Evolutionary conservation across 2,329 filamentous ascomycete species (phyloP), one percentile per base, ranked within the genome.

Genomic region (Alternaria triticimaculans): DNA sequence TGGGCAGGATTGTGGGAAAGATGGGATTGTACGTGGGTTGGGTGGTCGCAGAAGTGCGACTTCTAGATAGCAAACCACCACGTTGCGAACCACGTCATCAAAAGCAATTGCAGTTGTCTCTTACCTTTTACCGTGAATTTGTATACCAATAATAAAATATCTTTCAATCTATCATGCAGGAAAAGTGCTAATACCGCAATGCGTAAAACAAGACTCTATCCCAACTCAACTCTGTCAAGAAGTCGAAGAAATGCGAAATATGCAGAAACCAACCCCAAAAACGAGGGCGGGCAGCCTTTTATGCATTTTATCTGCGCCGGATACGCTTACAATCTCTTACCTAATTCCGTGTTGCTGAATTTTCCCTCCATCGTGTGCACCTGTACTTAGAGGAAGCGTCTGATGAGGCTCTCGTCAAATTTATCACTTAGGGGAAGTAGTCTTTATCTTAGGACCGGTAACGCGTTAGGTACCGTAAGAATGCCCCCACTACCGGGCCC

Each of bases 361-460:
- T 71, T 71, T 75, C 62, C 50, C 63, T 26, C 48, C 70, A 65
- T 72, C 75, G 75, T 68, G 67, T 73, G 62, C 43, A 75, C 66
- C 69, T 78, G 72, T 73, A 76, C 74, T 78, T 78, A 77, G 62
- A 65, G 72, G 76, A 77, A 73, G 55, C 48, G 60, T n/a, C 48
- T 64, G 62, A 63, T 68, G 65, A 69, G 59, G 56, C 53, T 68
- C 60, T 68, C 62, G 60, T 62, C 68, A 69, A 60, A 55, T 70
- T 66, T 70, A 73, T 69, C 68, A 69, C 70, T 78, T 78, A 78
- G 71, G 71, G 71, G 74, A 77, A 69, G 66, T 61, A 67, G 56
- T 59, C 58, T 64, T 58, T 72, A 67, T 70, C 65, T 55, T 30
- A 67, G 62, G 67, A 70, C 68, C 70, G 50, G 45, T n/a, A n/a